Base-by-base conservation (phyloP, 2,329 filamentous ascomycete species). In the Colletotrichum aenigma region DNA sequence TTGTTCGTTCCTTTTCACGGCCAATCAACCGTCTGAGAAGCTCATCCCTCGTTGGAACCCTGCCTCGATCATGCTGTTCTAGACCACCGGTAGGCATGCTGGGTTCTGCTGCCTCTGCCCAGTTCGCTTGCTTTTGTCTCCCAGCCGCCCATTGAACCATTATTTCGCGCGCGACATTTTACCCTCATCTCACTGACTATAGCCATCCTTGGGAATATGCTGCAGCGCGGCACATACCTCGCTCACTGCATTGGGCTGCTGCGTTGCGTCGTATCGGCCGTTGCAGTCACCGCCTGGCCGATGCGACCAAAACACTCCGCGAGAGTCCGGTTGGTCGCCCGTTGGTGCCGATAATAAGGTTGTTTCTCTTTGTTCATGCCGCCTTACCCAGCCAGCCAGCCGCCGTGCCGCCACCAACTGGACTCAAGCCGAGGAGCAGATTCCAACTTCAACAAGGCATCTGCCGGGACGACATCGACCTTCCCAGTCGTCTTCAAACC, bases 41-140 rank as follows among this genome's bases (percentile, higher is more conserved):
- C 73, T 52, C 72, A 38, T 68, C 58, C 70, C 65, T 75, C 70
- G 48, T 32, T 65, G 64, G 32, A 48, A 68, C 70, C 73, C 70
- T 73, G 73, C 64, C 12, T 60, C 24, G 61, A 52, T 56, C n/a
- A 12, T 36, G 16, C 32, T 12, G 58, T 68, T 73, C 73, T 69
- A 75, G 73, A 68, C 73, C 70, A 56, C 60, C 38, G 8, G 16
- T 52, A 68, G 70, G 56, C 69, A 68, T 68, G 69, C 38, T 21
- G 12, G 43, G 43, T 52, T 34, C 28, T 62, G 26, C 58, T 62
- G 26, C 55, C 55, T 43, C 61, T 43, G n/a, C 61, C 30, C 30
- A 30, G 58, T 34, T 62, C 58, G 58, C 30, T 65, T 65, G 28
- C 61, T 65, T 65, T 65, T 65, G 61, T 43, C 61, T 36, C 30